A percentile compares a stretch with the other conserved stretches of the same genome.
Evolutionary conservation across 495 filamentous ascomycete genomes (phyloP).

Genomic region (Hypoxylon rickii): DNA sequence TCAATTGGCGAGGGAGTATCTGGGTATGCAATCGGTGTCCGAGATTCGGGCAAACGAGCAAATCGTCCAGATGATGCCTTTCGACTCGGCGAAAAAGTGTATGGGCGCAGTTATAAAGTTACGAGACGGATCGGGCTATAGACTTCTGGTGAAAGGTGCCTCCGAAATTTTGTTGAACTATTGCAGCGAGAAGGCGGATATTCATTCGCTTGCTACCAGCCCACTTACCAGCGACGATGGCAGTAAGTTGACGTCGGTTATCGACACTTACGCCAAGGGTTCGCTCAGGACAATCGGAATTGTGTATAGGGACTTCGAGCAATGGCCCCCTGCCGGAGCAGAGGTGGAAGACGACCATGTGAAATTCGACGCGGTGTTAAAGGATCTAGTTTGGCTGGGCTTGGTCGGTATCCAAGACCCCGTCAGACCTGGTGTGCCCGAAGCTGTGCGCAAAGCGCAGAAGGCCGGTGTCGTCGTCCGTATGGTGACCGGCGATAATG

Average conservation of each 20-base stretch:
- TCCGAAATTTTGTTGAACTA: slow-evolving; percentile 69
- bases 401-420: slow-evolving; percentile 80
- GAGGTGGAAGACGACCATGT: slow-evolving; percentile 64
- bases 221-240: slow-evolving; percentile 49
- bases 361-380: slow-evolving; percentile 69
- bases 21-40: slow-evolving; percentile 64
- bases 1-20: slow-evolving; percentile 63
- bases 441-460: slow-evolving; percentile 76
- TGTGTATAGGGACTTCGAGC: slow-evolving; percentile 72
- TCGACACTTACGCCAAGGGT: slow-evolving; percentile 67
- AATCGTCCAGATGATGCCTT: slow-evolving; percentile 66
- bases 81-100: slow-evolving; percentile 72
- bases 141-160: slow-evolving; percentile 72
- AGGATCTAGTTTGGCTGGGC: slow-evolving; percentile 68
- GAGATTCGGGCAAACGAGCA: slow-evolving; percentile 63
- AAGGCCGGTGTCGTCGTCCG: slow-evolving; percentile 81
- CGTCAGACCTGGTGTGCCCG: slow-evolving; percentile 71
- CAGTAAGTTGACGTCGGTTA: slow-evolving; percentile 47
- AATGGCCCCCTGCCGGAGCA: slow-evolving; percentile 70
- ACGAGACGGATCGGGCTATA: slow-evolving; percentile 49
- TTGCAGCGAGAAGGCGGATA: slow-evolving; percentile 54
- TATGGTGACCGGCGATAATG: slow-evolving; percentile 92
- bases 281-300: slow-evolving; percentile 79
- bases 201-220: slow-evolving; percentile 17
- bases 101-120: slow-evolving; percentile 71